Percentiles rank a stretch among this genome's conserved stretches.
Conservation (phyloP, 441 rosid genomes). For the Raphanus hybrid region DNA sequence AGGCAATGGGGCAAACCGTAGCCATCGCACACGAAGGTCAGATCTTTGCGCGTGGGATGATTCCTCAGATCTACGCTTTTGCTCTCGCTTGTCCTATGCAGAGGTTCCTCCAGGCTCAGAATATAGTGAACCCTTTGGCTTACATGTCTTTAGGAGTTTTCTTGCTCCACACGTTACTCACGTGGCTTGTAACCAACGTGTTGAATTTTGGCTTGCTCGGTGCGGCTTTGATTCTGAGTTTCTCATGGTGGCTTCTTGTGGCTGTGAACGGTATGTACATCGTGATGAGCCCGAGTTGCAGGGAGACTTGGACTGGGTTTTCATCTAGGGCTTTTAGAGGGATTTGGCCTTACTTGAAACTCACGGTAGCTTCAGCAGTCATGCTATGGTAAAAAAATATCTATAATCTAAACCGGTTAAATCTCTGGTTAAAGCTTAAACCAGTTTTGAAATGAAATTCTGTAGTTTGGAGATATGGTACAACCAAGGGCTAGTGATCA, state of each 20-base stretch:
- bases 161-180: slow-evolving; percentile 64
- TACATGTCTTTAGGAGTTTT: slow-evolving; percentile 79
- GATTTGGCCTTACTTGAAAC: slow-evolving; percentile 93
- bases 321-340: slow-evolving; percentile 68
- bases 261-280: slow-evolving; percentile 61
- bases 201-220: slow-evolving; percentile 73
- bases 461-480: slow-evolving; percentile 97
- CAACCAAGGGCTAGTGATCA: slow-evolving; percentile 84
- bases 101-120: slow-evolving; percentile 95
- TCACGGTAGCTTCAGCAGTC: slow-evolving; percentile 84
- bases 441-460: background rate
- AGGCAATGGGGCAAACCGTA: slow-evolving; percentile 64
- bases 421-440: slow-evolving; percentile 1
- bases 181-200: slow-evolving; percentile 68
- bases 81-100: slow-evolving; percentile 87
- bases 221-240: slow-evolving; percentile 75
- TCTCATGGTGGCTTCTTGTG: slow-evolving; percentile 91
- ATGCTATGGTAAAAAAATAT: slow-evolving; percentile 70
- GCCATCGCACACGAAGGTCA: slow-evolving; percentile 72
- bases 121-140: slow-evolving; percentile 92
- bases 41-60: slow-evolving; percentile 76
- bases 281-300: slow-evolving; percentile 72
- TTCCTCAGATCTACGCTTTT: slow-evolving; percentile 86
- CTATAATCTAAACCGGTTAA: background rate
- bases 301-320: slow-evolving; percentile 84